Conservation (phyloP, 2,329 filamentous ascomycete species). For the Endothia cerciana region DNA sequence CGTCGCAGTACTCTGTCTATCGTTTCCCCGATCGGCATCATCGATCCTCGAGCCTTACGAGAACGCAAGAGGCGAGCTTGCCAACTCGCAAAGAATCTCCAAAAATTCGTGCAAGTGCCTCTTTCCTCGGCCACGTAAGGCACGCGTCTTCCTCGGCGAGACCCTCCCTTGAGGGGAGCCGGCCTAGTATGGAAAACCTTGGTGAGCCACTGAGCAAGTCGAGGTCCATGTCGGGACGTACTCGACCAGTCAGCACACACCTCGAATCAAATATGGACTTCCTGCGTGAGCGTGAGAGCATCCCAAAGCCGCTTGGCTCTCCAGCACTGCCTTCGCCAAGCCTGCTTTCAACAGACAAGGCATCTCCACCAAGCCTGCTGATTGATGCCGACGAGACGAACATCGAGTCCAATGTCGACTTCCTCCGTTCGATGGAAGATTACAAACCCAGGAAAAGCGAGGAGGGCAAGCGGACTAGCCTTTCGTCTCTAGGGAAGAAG, state of each 20-base stretch:
- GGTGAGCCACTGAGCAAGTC: slow-evolving; percentile 61
- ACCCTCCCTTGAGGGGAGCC: slow-evolving; percentile 72
- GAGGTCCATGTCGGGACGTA: slow-evolving; percentile 46
- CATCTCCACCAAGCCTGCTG: slow-evolving; percentile 46
- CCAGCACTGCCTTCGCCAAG: slow-evolving; percentile 42
- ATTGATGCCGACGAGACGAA: slow-evolving; percentile 61
- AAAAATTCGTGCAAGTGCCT: slow-evolving; percentile 33
- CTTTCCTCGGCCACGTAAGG: slow-evolving; percentile 44
- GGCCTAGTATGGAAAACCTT: slow-evolving; percentile 66
- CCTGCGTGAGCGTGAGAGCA: slow-evolving; percentile 74
- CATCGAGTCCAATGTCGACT: slow-evolving; percentile 81
- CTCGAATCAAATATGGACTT: slow-evolving; percentile 83
- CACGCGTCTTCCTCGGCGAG: slow-evolving; percentile 55
- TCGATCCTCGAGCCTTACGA: slow-evolving; percentile 45
- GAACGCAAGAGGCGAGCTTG: slow-evolving; percentile 36
- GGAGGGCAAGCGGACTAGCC: slow-evolving; percentile 72
- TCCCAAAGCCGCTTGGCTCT: slow-evolving; percentile 46
- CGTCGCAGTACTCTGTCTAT: slow-evolving; percentile 47
- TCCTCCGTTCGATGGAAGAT: slow-evolving; percentile 76
- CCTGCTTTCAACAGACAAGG: slow-evolving; percentile 39
- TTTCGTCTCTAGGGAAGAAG: slow-evolving; percentile 73
- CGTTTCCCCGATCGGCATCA: slow-evolving; percentile 47
- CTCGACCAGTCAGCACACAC: slow-evolving; percentile 80
- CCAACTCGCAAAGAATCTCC: slow-evolving; percentile 26
- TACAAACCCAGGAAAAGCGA: slow-evolving; percentile 63